Evolutionary conservation across 2,329 filamentous ascomycete species (phyloP), one percentile per base, ranked within the genome.

Genomic region (Neonectria magnoliae): DNA sequence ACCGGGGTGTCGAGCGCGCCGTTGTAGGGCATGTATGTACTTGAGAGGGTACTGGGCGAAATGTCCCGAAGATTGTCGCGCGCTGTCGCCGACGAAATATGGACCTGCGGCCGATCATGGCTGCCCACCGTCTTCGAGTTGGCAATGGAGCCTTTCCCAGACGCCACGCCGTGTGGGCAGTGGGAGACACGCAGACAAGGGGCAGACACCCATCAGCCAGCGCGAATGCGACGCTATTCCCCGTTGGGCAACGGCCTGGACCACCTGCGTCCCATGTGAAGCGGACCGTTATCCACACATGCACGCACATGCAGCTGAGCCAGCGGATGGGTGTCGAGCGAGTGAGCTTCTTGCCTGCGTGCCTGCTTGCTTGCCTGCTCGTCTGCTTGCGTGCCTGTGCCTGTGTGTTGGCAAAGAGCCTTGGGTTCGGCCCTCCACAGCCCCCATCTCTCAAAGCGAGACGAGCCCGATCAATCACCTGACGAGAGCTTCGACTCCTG

Each of bases 271-370:
- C 66, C 65, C 63, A 69, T 68, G 65, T 66, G 62, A 71, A 68
- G 66, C 71, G 67, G 66, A 62, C 68, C 69, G 65, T 74, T 72
- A 67, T 68, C 68, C 66, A 63, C 53, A 33, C 57, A 55, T 60
- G 59, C 55, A 56, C 51, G 42, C 68, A 65, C 72, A 69, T 66
- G 55, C 58, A 71, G 66, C 64, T 66, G 67, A 71, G 64, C 71
- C 68, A 57, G 62, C 57, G 38, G 63, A 59, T 62, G 60, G 57
- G 59, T 64, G 61, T 64, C 47, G 53, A 60, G 16, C 48, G 54
- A 60, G 45, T 54, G 54, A 65, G 57, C 57, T 61, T 60, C 47
- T 55, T 62, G 53, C 54, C 55, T 58, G 54, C 47, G 10, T 48
- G 55, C 9, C 6, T 38, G 36, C 36, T 5, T 36, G 57, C 57